Evolutionary conservation across 345 rosid species (phyloP), one percentile per base, ranked within the genome.

Genomic region (Hibiscus mutabilis): DNA sequence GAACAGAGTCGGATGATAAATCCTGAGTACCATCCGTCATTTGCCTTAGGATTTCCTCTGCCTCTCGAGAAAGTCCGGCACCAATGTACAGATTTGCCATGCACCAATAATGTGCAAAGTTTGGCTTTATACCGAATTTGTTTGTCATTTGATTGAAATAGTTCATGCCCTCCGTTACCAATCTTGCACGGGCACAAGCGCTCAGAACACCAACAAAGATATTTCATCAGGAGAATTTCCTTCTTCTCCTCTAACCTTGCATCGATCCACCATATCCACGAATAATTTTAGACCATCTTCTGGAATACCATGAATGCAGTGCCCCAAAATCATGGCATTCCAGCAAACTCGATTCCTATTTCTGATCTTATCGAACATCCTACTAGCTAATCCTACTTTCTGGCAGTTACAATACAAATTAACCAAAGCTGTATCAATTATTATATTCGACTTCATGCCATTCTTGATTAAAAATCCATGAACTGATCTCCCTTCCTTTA

Each of bases 241-340:
- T 61, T 8, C 69, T 40, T 57, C 62, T 40, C 37, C 66, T 64
- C 75, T 15, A 59, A 47, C 5, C 64, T 29, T 40, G n/a, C 14
- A 60, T 42, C 10, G 31, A 67, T 29, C 25, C 42, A 83, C 44
- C 86, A 85, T 82, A 18, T 75, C 81, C 37, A 66, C 66, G 69
- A 85, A 91, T 46, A 89, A 75, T 16, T 74, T 33, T 60, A 91
- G 83, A 25, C 92, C 95, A 51, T 80, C 85, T 64, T 76, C 84
- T 60, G 88, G 91, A 63, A 77, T 60, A 18, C 97, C 95, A 69
- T 86, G 89, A 68, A 91, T 86, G 83, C 91, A 87, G 73, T 89
- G 85, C 74, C 91, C 92, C 81, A 85, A 78, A 74, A 89, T 83
- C 91, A 91, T 91, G 60, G 89, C 89, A 85, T 89, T 91, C 91